Evolutionary conservation across 108 stramenopile species (phyloP), one percentile per base, ranked within the genome.

Genomic region (Bacterosira constricta): DNA sequence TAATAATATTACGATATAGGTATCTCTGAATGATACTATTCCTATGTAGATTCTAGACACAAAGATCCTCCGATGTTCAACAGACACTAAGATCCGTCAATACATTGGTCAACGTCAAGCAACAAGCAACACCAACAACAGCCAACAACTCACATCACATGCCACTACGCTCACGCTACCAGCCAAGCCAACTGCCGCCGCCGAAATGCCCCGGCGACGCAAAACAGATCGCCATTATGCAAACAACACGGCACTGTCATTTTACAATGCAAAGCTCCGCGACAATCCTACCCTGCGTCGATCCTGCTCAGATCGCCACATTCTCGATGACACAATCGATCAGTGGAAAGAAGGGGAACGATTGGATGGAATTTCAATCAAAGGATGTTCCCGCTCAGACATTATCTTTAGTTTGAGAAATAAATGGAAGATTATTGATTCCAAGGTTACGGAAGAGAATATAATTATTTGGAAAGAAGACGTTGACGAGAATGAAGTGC

Each of bases 391-490:
- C 4, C 63, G 54, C 0, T 65, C 72, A 6, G 34, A 39, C 0
- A 55, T 73, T 11, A 56, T 73, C 31, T 56, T 45, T 31, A 65
- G 54, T 55, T 41, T 73, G 25, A 54, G 15, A 31, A 32, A 11
- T 6, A 27, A 17, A 10, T 71, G 59, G 63, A 73, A 73, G 53
- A 18, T 73, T 27, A 55, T 73, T 29, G 63, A 66, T 38, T 31
- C 54, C 5, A 73, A 65, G 64, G 53, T 73, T 44, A 60, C 45
- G 23, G 63, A 66, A 32, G 72, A 66, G 63, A 66, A 66, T 56
- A 37, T 73, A 6, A 41, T 73, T 41, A 34, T 73, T 37, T 73
- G 72, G 72, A 56, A 20, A n/a, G 72, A 37, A 17, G 50, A 65
- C 15, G 36, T 41, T 18, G 56, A 7, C 9, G 59, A 17, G 17